Conservation (phyloP, 1,284 basidiomycete genomes). For the Leccinum variabile region DNA sequence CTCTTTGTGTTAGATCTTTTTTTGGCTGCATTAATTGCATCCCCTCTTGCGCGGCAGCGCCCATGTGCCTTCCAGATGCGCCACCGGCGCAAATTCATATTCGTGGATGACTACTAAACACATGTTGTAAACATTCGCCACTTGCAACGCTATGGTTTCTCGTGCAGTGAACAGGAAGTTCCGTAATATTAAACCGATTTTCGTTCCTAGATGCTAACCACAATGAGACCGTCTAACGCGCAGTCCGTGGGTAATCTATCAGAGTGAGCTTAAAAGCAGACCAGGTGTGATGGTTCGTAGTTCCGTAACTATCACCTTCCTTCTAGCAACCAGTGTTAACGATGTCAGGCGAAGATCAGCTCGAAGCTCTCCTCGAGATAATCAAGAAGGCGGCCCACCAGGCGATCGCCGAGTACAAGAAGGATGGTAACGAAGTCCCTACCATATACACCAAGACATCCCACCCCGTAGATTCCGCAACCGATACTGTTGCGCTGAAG, state of each 20-base stretch:
- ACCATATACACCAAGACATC: slow-evolving; percentile 23
- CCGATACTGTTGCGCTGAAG: slow-evolving; percentile 24
- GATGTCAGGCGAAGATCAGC: slow-evolving; percentile 29
- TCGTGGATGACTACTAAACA: too few relatives aligned
- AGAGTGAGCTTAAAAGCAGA: neutral
- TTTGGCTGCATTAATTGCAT: too few relatives aligned
- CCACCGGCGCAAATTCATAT: too few relatives aligned
- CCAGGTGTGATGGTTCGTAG: neutral
- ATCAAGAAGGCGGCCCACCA: slow-evolving; percentile 20
- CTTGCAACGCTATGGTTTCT: too few relatives aligned
- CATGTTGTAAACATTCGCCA: too few relatives aligned
- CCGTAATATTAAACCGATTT: too few relatives aligned
- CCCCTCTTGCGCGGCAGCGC: too few relatives aligned
- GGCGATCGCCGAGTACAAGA: slow-evolving; percentile 32
- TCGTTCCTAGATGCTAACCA: too few relatives aligned
- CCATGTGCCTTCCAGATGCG: too few relatives aligned
- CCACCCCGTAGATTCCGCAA: slow-evolving; percentile 26
- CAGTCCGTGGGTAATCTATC: neutral
- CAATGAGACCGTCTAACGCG: too few relatives aligned
- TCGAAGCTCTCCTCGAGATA: slow-evolving; percentile 6
- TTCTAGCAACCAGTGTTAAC: neutral
- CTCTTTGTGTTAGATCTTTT: too few relatives aligned
- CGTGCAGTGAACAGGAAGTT: too few relatives aligned
- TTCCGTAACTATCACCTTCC: neutral
- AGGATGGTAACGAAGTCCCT: slow-evolving; percentile 21